Evolutionary conservation across 768 basidiomycete genomes (phyloP), one percentile per base, ranked within the genome.

Genomic region (Kwoniella europaea): DNA sequence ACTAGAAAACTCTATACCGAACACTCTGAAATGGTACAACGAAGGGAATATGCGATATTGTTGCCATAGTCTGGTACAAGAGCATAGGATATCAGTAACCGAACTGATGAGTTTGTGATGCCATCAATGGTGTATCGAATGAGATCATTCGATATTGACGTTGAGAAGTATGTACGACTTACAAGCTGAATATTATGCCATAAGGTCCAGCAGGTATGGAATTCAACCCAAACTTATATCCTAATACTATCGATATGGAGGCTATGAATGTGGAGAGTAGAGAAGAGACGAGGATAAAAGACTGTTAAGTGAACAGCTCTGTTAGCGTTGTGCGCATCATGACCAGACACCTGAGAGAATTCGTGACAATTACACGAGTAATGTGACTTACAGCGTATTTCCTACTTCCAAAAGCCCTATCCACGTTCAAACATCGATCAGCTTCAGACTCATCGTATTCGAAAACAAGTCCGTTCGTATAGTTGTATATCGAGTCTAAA

Each of bases 21-120:
- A 91, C 29, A 95, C 86, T 35, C 88, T 87, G 82, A 91, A 92
- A 56, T 86, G 86, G 84, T 95, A 96, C 1, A 88, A 86, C 0
- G 89, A 84, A 0, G 94, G 94, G 1, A 94, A 89, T 53, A 92
- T 87, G 54, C 92, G 85, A 63, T 88, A 88, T 82, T 92, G 91
- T 79, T 95, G 93, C 82, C 93, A 95, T 35, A 95, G 78, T 46
- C 92, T 87, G 50, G 10, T 16, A 63, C 24, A 20, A 15, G 15
- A 46, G n/a, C 46, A 50, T 15, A 18, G 10, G 46, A 7, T 18
- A 10, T 41, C n/a, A 68, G 58, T 60, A 54, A 10, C 63, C 54
- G 44, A 59, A 46, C 22, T 63, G 27, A 56, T n/a, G 12, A 22
- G 24, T n/a, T 1, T 13, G 12, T n/a, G 24, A n/a, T n/a, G 13